phyloP scores from a whole-genome alignment of 768 basidiomycete species.

The Suillus decipiens region DNA sequence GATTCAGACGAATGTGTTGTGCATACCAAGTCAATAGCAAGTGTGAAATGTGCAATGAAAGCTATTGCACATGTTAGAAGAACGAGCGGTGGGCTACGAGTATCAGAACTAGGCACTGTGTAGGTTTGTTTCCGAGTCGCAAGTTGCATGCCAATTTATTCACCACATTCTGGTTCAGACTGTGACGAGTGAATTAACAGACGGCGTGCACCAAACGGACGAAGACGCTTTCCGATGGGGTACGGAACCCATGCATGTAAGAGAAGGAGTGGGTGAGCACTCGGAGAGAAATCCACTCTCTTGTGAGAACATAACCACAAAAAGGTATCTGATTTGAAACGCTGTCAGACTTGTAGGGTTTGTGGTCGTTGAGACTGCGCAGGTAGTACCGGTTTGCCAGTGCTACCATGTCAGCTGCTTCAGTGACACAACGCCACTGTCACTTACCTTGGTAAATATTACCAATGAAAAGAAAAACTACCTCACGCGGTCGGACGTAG shows the following conservation, averaged over 20 bases:
- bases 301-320: neutral
- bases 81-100: neutral
- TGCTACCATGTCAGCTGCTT: neutral
- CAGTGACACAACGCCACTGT: neutral
- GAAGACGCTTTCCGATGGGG: neutral
- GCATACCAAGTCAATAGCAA: neutral
- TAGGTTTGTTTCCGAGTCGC: neutral
- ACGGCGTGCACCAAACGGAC: neutral
- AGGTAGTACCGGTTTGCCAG: neutral
- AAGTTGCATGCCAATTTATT: neutral
- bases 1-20: neutral
- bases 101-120: neutral
- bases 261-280: neutral
- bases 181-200: neutral
- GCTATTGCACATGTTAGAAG: neutral
- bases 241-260: too few species aligned
- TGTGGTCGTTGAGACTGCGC: neutral
- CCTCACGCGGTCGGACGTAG: neutral
- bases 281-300: too few species aligned
- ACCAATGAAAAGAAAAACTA: neutral
- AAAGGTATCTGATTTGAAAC: neutral
- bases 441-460: neutral
- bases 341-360: neutral
- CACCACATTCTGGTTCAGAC: neutral
- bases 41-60: neutral